Evolutionary conservation across 78 protist species (phyloP), one percentile per base, ranked within the genome.

Genomic region (Dictyostelium intermedium): DNA sequence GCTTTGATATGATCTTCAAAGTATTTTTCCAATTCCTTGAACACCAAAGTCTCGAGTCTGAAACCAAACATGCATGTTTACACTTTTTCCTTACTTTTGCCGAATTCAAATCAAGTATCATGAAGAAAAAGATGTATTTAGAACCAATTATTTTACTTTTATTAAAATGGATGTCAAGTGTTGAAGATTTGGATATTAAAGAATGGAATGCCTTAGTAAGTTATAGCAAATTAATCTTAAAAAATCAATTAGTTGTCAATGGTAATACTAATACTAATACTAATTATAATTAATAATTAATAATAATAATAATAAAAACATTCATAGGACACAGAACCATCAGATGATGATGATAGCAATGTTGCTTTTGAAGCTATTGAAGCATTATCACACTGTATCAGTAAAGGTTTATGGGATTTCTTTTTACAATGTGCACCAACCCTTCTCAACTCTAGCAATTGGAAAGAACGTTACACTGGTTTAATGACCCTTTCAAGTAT

Each of bases 291-390:
- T 27, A 66, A 66, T 10, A 25, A 66, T 10, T 1, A 30, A 32
- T 14, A 70, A 70, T 3, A 70, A 74, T 39, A 35, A 60, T 41
- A 32, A 32, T 23, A 73, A 1, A 20, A 73, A 39, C 56, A 91
- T 20, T 91, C 69, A 6, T 41, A 41, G 47, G 96, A 82, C 25
- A 87, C 61, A 70, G 56, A 70, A 10, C 97, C 92, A 60, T n/a
- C 77, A 63, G 63, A 93, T 27, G 66, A 72, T 53, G 74, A 80
- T 9, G 95, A 91, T 41, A 23, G 35, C 6, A 41, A 69, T 35
- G 82, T 96, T 18, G 98, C 97, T 79, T 91, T 84, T 77, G 86
- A 93, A 66, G 92, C 95, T 47, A 69, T 97, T 30, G 98, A 97
- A 82, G 91, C 97, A 20, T 27, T 97, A 34, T 83, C 99, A n/a